Evolutionary conservation across 257 asterid species (phyloP).

Genomic region (Vinca minor): DNA sequence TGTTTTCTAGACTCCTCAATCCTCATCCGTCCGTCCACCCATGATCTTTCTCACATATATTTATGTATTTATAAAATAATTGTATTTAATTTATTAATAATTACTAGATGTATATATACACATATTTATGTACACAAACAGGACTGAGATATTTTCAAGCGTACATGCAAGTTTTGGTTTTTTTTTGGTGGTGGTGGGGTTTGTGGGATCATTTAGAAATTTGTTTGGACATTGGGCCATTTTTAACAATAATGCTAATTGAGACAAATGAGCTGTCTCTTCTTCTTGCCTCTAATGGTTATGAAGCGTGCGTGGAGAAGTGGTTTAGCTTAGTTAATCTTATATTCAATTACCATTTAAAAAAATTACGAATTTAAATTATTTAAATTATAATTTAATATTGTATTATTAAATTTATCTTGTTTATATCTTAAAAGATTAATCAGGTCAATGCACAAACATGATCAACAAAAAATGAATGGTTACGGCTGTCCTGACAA

Average conservation of each 20-base stretch:
- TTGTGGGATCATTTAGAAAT: constrained; percentile 24
- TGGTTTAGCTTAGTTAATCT: no score
- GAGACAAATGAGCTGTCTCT: constrained; percentile 43
- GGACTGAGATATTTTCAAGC: neutral
- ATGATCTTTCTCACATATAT: no score
- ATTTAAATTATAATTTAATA: no score
- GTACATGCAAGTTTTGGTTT: constrained; percentile 19
- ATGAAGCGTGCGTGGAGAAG: no score
- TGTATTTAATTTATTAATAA: no score
- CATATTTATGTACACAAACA: neutral
- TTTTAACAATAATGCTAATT: constrained; percentile 13
- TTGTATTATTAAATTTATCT: neutral
- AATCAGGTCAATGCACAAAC: no score
- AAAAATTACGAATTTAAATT: no score
- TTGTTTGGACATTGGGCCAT: constrained; percentile 35
- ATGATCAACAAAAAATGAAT: no score
- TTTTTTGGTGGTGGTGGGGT: constrained; percentile 37
- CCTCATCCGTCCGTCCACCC: no score
- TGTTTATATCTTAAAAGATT: neutral
- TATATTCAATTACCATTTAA: no score
- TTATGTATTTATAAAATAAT: no score
- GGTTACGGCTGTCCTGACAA: constrained; percentile 3
- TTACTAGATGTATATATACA: neutral
- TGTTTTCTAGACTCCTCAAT: no score
- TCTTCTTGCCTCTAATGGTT: constrained; percentile 10